Evolutionary conservation across 306 rosid genomes (phyloP).

Genomic region (Sicyos baderoa): DNA sequence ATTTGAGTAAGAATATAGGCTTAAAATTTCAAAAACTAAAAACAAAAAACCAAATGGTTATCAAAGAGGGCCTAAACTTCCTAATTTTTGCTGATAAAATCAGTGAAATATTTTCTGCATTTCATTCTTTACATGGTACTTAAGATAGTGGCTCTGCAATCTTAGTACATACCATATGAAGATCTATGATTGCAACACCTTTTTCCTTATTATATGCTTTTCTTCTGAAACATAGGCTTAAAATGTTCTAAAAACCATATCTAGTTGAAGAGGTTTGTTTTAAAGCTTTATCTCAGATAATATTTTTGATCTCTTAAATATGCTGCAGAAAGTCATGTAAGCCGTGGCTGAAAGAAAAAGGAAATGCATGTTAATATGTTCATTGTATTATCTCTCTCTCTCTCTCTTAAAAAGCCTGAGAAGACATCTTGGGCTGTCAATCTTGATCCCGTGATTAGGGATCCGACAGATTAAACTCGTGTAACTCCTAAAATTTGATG

Average conservation of each 20-base stretch:
- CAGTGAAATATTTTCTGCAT: not conserved
- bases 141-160: not conserved
- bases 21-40: no score
- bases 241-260: not conserved
- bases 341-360: not conserved
- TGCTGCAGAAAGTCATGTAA: not conserved
- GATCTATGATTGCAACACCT: not conserved
- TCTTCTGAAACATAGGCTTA: not conserved
- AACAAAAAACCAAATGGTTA: no score
- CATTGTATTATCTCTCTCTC: not conserved
- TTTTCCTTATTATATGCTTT: not conserved
- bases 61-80: no score
- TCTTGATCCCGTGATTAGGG: not conserved
- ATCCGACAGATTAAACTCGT: not conserved
- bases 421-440: not conserved
- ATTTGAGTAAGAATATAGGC: no score
- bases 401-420: not conserved
- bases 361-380: not conserved
- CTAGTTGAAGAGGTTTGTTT: not conserved
- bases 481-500: not conserved
- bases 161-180: not conserved
- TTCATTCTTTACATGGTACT: slow-evolving; percentile 1
- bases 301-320: not conserved
- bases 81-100: not conserved
- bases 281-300: not conserved